These are phyloP conservation scores for Butyriboletus appendiculatus DNA, from an alignment of 1,284 basidiomycete genomes.

Conservation along the genomic window DNA sequence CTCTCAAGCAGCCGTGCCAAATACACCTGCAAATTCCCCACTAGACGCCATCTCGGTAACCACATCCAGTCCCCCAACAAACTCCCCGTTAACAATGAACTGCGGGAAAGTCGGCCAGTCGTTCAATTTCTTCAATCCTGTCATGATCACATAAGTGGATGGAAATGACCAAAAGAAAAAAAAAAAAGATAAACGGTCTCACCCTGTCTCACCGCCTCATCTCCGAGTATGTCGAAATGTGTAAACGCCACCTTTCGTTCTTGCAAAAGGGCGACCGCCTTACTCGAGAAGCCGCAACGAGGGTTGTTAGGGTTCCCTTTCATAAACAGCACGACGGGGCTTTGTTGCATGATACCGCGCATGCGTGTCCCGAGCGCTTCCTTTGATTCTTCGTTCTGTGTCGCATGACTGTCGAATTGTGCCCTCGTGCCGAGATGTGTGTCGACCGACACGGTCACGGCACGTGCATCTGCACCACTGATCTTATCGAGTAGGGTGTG, in stretches of 20 bases:
- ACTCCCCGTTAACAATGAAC: constrained; percentile 91
- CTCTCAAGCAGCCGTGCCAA: constrained; percentile 10
- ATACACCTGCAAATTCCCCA: constrained; percentile 46
- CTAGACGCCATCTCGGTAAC: constrained; percentile 60
- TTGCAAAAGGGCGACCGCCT: constrained; percentile 82
- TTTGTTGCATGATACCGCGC: constrained; percentile 66
- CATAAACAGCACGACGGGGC: constrained; percentile 92
- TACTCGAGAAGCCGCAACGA: constrained; percentile 92
- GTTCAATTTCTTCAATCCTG: constrained; percentile 62
- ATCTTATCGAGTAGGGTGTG: constrained; percentile 86
- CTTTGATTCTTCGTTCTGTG: constrained; percentile 51
- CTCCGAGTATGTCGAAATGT: constrained; percentile 89
- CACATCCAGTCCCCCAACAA: constrained; percentile 95
- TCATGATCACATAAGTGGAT: constrained; percentile 58
- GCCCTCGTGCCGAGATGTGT: constrained; percentile 47
- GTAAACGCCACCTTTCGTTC: constrained; percentile 80
- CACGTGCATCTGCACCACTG: constrained; percentile 78
- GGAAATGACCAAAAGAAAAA: neutral
- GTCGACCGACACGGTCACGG: constrained; percentile 66
- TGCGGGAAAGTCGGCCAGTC: constrained; percentile 99
- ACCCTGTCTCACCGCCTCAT: constrained; percentile 65
- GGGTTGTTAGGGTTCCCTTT: constrained; percentile 89
- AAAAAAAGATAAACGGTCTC: constrained; percentile 1
- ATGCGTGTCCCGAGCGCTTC: constrained; percentile 70
- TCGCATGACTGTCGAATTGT: constrained; percentile 41